Conservation (phyloP, 495 filamentous ascomycete genomes). For the Aspergillus steynii region DNA sequence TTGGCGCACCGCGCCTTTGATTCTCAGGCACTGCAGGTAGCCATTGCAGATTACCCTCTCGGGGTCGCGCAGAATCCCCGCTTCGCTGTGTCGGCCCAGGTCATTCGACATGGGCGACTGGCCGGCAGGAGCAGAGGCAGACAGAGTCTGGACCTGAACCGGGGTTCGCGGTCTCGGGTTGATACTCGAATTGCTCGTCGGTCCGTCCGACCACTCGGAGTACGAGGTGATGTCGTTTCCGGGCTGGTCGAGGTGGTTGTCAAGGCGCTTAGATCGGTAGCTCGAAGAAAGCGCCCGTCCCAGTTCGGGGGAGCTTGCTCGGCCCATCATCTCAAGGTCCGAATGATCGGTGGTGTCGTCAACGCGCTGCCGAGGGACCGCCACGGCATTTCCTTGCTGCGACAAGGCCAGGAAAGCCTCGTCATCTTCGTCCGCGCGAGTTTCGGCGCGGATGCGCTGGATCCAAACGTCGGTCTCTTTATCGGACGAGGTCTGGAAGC, state of each 20-base stretch:
- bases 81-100: conserved; percentile 54
- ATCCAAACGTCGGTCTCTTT: conserved; percentile 88
- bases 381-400: conserved; percentile 45
- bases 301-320: conserved; percentile 49
- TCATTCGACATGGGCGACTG: conserved; percentile 47
- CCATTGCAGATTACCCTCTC: conserved; percentile 89
- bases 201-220: conserved; percentile 85
- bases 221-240: conserved; percentile 84
- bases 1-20: conserved; percentile 82
- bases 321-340: conserved; percentile 32
- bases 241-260: conserved; percentile 72
- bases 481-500: conserved; percentile 72
- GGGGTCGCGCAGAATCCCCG: conserved; percentile 58
- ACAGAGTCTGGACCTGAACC: conserved; percentile 32
- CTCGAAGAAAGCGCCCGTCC: conserved; percentile 33
- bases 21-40: conserved; percentile 81
- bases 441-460: conserved; percentile 72
- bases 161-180: conserved; percentile 34
- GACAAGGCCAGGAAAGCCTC: conserved; percentile 64
- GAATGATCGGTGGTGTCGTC: conserved; percentile 51
- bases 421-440: conserved; percentile 82
- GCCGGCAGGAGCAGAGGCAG: conserved; percentile 30
- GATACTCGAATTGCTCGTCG: conserved; percentile 29
- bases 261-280: conserved; percentile 36
- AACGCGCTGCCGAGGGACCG: conserved; percentile 36